Evolutionary conservation across 1,284 basidiomycete species (phyloP), one percentile per base, ranked within the genome.

Genomic region (Ganoderma boninense): DNA sequence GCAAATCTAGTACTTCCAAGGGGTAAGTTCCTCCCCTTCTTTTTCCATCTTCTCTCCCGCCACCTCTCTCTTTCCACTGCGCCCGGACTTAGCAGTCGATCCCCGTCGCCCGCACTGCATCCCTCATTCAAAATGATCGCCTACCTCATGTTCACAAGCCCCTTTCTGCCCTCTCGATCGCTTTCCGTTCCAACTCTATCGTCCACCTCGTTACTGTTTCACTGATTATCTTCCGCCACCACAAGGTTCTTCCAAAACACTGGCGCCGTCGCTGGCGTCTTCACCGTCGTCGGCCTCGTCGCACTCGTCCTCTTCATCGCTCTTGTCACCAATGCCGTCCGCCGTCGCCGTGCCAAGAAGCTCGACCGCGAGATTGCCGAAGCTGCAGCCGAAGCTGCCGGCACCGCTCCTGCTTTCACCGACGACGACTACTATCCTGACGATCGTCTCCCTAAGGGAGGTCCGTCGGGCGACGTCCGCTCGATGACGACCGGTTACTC

Each of bases 311-410:
- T 92, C 74, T 4, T 87, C 73, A 79, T 92, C 69, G 82, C 84
- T n/a, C 73, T 92, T 62, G 71, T 88, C 61, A 86, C 87, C 46
- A 87, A 84, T 68, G 80, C 80, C 70, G 72, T 93, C 73, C 87
- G 91, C 43, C 86, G 92, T 0, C 87, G 87, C 7, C 87, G 90
- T 11, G 91, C 90, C 1, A 79, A 83, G 71, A 84, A 86, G 65
- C 91, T 92, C 77, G 92, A 94, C 78, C 84, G 84, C 40, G 92
- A 93, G 69, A 88, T 92, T 56, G 90, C 87, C 18, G 89, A 89
- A 67, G 91, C 91, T 0, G 91, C 80, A 5, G 74, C 77, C 8
- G 80, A 77, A 60, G 60, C 38, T 4, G 76, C 80, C 23, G 75
- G 80, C 16, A 78, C 79, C 65, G 83, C 85, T 2, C 87, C 88